Evolutionary conservation across 1,139 yeast species (phyloP).

Genomic region (Williopsis jadinii): DNA sequence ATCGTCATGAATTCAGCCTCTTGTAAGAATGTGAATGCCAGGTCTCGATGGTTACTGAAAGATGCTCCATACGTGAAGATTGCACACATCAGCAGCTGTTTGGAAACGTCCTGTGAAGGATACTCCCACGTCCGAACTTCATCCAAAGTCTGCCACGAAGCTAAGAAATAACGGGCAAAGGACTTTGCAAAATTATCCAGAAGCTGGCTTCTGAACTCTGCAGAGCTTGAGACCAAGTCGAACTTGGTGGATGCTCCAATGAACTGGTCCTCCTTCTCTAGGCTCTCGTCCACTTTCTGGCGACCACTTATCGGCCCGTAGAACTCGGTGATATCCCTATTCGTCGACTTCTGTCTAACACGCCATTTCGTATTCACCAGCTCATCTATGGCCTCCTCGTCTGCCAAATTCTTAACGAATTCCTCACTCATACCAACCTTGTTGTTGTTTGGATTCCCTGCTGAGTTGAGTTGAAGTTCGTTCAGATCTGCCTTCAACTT

Average conservation of each 20-base stretch:
- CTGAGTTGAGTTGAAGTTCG: neutral
- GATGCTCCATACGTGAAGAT: slow-evolving; percentile 20
- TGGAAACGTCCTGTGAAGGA: slow-evolving; percentile 11
- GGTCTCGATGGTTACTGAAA: slow-evolving; percentile 14
- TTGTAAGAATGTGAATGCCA: slow-evolving; percentile 18
- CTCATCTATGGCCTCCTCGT: slow-evolving; percentile 4
- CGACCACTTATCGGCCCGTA: slow-evolving; percentile 13
- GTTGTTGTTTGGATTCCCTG: neutral
- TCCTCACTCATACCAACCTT: slow-evolving; percentile 1
- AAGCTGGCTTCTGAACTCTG: neutral
- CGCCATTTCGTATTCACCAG: slow-evolving; percentile 3
- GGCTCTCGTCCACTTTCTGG: slow-evolving; percentile 4
- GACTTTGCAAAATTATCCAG: slow-evolving; percentile 8
- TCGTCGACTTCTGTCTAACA: slow-evolving; percentile 1
- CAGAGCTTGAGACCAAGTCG: neutral
- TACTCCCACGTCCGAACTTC: slow-evolving; percentile 6
- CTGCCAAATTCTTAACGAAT: neutral
- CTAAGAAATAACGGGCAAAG: slow-evolving; percentile 14
- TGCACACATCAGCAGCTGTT: slow-evolving; percentile 17
- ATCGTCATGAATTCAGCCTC: neutral
- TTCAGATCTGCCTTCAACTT: neutral
- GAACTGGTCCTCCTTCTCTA: slow-evolving; percentile 1
- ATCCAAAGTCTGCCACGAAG: slow-evolving; percentile 8
- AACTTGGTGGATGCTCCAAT: neutral
- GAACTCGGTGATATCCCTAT: slow-evolving; percentile 3